Base-by-base conservation (phyloP, 163 green algal genomes). In the Chloromonas sp. region DNA sequence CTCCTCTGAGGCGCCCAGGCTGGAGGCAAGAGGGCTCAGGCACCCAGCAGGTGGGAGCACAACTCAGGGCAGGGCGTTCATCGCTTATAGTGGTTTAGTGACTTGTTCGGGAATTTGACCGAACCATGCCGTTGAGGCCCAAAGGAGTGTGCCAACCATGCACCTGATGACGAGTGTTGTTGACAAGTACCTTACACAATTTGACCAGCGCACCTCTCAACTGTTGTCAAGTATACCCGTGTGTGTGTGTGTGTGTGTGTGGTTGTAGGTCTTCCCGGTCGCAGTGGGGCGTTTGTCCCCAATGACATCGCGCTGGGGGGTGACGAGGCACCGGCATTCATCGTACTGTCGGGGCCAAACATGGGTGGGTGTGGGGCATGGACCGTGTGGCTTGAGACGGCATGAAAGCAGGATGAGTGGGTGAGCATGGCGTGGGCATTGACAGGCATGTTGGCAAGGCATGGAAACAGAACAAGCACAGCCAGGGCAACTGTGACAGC, bases 311-410 rank as follows among this genome's bases (percentile, higher is more conserved):
- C 82, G 3, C 91, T 99, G 13, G 97, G 96, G 0, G 93, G 93
- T 0, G 81, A 2, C 14, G 15, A 11, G 36, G 61, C 58, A 60
- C 79, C 76, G 14, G 71, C 84, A 61, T 89, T 98, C 85, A 85
- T 98, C 62, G 85, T 99, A 78, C 87, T 97, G 8, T 98, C 96
- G 3, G 97, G 97, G 1, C 95, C 97, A 81, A 99, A 99, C 92
- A 99, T 99, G 97, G 96, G 80, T 83, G 80, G 11, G 80, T 61
- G 14, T 82, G 36, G n/a, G 36, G 2, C 36, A 36, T 36, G 36
- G 36, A 36, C 36, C 36, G 36, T 36, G 36, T 36, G 36, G 36
- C 36, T 36, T 36, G 36, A 36, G 36, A 36, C 36, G 36, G 36
- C 36, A 36, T 36, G 36, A 36, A 36, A 36, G 36, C 36, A 36